These are phyloP conservation scores for Chalciporus piperatus DNA, from an alignment of 768 basidiomycete species.

Conservation along the genomic window DNA sequence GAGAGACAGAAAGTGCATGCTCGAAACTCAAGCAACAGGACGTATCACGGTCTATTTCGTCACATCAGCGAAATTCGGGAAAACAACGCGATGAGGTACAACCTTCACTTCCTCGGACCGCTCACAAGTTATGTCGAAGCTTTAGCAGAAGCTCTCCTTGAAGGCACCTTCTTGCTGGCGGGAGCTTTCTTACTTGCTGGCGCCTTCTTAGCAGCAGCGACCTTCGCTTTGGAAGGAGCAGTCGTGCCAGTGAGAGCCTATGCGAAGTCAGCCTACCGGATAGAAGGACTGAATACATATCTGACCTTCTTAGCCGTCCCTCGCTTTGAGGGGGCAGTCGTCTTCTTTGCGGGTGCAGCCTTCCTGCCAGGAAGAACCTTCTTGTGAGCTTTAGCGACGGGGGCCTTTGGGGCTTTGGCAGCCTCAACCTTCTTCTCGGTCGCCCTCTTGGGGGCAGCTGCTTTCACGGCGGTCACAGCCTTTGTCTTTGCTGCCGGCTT, in stretches of 20 bases:
- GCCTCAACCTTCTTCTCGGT: slow-evolving; percentile 33
- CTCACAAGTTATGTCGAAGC: slow-evolving; percentile 13
- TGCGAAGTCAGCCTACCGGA: slow-evolving; percentile 1
- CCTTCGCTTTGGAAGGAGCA: slow-evolving; percentile 35
- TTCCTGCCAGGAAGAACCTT: slow-evolving; percentile 33
- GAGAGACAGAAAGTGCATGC: not conserved
- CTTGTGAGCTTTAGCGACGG: slow-evolving; percentile 27
- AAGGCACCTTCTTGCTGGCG: slow-evolving; percentile 21
- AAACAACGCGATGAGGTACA: not conserved
- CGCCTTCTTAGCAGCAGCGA: slow-evolving; percentile 34
- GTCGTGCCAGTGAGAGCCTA: slow-evolving; percentile 54
- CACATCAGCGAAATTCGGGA: not conserved
- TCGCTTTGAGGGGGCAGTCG: slow-evolving; percentile 41
- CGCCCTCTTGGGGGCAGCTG: slow-evolving; percentile 42
- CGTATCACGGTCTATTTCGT: not conserved
- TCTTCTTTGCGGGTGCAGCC: slow-evolving; percentile 40
- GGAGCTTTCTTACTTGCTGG: slow-evolving; percentile 27
- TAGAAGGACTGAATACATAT: not conserved
- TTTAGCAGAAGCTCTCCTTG: slow-evolving; percentile 19
- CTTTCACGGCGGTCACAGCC: slow-evolving; percentile 27
- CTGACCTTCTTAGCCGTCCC: slow-evolving; percentile 64
- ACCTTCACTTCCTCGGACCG: slow-evolving; percentile 5
- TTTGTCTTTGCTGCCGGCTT: slow-evolving; percentile 37
- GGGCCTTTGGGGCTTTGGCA: slow-evolving; percentile 33
- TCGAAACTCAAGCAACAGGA: not conserved